Conservation (phyloP, 208 protist genomes). For the Trypanosoma boissoni region DNA sequence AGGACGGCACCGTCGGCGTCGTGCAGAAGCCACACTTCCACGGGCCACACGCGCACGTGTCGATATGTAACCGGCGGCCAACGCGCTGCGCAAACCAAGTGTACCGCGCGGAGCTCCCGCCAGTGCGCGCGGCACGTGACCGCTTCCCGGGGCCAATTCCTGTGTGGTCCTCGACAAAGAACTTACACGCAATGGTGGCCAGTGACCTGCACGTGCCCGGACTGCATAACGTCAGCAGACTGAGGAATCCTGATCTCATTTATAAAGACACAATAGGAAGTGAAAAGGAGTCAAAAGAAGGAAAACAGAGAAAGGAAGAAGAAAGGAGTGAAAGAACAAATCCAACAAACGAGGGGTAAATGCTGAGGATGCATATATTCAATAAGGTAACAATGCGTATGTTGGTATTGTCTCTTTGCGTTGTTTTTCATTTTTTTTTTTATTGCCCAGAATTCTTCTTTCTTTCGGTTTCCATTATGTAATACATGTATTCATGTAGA, state of each 20-base stretch:
- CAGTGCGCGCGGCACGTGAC: constrained; percentile 61
- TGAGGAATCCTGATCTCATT: constrained; percentile 5
- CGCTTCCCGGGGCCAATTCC: constrained; percentile 82
- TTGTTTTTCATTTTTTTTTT: background rate
- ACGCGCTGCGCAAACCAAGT: constrained; percentile 59
- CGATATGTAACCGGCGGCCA: constrained; percentile 44
- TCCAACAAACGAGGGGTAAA: background rate
- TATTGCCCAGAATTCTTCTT: background rate
- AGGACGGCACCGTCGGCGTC: constrained; percentile 68
- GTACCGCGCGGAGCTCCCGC: constrained; percentile 52
- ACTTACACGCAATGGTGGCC: constrained; percentile 50
- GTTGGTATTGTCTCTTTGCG: no score
- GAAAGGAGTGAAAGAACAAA: constrained; percentile 1
- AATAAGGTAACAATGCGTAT: no score
- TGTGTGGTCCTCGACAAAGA: constrained; percentile 80
- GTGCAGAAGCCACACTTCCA: constrained; percentile 80
- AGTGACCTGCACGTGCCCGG: constrained; percentile 63
- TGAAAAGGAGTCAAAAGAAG: background rate
- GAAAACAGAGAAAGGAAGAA: background rate
- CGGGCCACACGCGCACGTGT: constrained; percentile 76
- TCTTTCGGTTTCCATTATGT: background rate
- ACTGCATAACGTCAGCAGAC: constrained; percentile 47
- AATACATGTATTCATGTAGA: background rate
- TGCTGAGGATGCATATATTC: no score
- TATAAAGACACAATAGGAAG: background rate